A percentile compares a stretch with the other conserved stretches of the same genome.
Conservation (phyloP, 805 yeast species). For the Saturnispora hagleri region DNA sequence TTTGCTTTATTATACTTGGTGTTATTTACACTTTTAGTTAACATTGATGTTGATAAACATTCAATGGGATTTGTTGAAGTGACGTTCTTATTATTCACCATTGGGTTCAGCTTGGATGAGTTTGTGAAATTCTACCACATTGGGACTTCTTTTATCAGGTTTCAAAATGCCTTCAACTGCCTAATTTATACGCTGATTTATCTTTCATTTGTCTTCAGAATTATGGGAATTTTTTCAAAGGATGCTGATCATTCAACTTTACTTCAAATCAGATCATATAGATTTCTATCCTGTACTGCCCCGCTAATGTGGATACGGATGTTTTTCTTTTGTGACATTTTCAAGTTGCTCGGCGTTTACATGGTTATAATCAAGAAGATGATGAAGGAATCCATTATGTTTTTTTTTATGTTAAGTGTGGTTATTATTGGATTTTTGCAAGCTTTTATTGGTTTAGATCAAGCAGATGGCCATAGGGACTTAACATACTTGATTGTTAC, state of each 20-base stretch:
- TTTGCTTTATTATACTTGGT: slow-evolving; percentile 56
- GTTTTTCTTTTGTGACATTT: slow-evolving; percentile 67
- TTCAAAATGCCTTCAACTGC: slow-evolving; percentile 75
- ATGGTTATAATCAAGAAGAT: slow-evolving; percentile 74
- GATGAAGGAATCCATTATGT: slow-evolving; percentile 81
- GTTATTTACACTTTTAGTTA: slow-evolving; percentile 55
- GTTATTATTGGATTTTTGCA: slow-evolving; percentile 76
- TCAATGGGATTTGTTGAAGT: slow-evolving; percentile 41
- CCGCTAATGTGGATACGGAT: slow-evolving; percentile 83
- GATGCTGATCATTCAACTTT: slow-evolving; percentile 18
- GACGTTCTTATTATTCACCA: slow-evolving; percentile 53
- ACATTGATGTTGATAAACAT: slow-evolving; percentile 38
- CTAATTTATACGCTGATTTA: slow-evolving; percentile 48
- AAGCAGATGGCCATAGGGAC: slow-evolving; percentile 77
- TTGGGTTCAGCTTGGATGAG: slow-evolving; percentile 63
- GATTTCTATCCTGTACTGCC: slow-evolving; percentile 69
- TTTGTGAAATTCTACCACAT: slow-evolving; percentile 62
- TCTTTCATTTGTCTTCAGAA: slow-evolving; percentile 46
- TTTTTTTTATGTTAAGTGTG: slow-evolving; percentile 63
- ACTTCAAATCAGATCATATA: slow-evolving; percentile 37
- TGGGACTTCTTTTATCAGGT: slow-evolving; percentile 62
- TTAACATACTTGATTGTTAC: slow-evolving; percentile 56
- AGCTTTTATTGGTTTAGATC: slow-evolving; percentile 80
- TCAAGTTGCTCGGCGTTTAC: slow-evolving; percentile 80
- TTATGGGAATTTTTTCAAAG: slow-evolving; percentile 30